Evolutionary conservation across 768 basidiomycete species (phyloP), one percentile per base, ranked within the genome.

Genomic region (Boletus barrowsii): DNA sequence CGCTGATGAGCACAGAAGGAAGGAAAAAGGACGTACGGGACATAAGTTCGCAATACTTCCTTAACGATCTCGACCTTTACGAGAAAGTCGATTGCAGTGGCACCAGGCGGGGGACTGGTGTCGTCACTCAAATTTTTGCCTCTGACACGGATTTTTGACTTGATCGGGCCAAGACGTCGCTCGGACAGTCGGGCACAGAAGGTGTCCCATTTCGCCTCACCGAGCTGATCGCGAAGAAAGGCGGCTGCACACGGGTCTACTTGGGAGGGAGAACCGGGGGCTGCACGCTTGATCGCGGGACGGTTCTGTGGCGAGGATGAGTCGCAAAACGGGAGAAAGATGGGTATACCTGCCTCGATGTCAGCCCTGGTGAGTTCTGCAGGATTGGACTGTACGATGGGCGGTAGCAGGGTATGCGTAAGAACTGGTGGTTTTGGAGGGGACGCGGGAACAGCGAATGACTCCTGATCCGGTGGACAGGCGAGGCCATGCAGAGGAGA

Each of bases 51-150:
- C 43, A 79, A 59, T 24, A 78, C 75, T 62, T 79, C 75, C 54
- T 79, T 79, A 60, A 79, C 79, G 18, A 79, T 72, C 60, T 79
- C 78, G 42, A 79, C 79, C 66, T 79, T 79, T 68, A 79, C 74
- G 51, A 79, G 76, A 62, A 79, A 80, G 54, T 80, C 79, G 45
- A 80, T 73, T 41, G 73, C 79, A 41, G 73, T 73, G 47, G 77
- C 77, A 26, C 75, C 74, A 14, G 69, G 68, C 9, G 55, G 57
- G 4, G 64, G 65, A 47, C 51, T 56, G 36, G 64, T 40, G 22
- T 72, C 65, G 42, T 69, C 70, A 53, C 56, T 62, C n/a, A 61
- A 10, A 26, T 59, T 61, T 61, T 72, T 71, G 32, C 50, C 54
- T 62, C 66, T 70, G 44, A 59, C 56, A 33, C 73, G 73, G 43